A percentile compares a stretch with the other conserved stretches of the same genome.
These are phyloP conservation scores for Ophiosphaerella herpotricha DNA, from an alignment of 2,329 filamentous ascomycete species.

Conservation along the genomic window DNA sequence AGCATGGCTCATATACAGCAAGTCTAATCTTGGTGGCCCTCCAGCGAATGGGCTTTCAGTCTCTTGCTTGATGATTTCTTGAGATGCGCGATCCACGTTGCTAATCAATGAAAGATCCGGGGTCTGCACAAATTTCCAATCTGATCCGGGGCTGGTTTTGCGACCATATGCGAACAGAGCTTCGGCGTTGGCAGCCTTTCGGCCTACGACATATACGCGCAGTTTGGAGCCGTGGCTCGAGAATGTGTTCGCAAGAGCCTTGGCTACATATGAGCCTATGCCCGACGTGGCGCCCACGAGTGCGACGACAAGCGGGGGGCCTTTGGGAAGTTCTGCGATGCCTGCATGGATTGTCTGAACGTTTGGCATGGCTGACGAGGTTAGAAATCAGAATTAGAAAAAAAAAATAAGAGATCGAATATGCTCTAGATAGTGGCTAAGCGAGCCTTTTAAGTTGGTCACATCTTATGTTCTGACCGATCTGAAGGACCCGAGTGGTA, in stretches of 20 bases:
- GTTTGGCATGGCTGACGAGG: slow-evolving; percentile 16
- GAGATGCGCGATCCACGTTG: slow-evolving; percentile 43
- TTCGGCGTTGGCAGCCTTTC: slow-evolving; percentile 38
- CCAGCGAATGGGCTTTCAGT: slow-evolving; percentile 18
- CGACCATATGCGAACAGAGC: slow-evolving; percentile 32
- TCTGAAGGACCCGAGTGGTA: too few relatives aligned
- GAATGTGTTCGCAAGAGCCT: slow-evolving; percentile 20
- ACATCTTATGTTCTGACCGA: too few relatives aligned
- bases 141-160: slow-evolving; percentile 32
- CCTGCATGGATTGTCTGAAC: slow-evolving; percentile 16
- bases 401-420: neutral
- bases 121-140: slow-evolving; percentile 42
- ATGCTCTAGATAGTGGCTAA: neutral
- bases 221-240: slow-evolving; percentile 27
- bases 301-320: slow-evolving; percentile 25
- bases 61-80: slow-evolving; percentile 34
- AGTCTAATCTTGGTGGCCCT: slow-evolving; percentile 37
- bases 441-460: neutral
- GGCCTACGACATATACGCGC: slow-evolving; percentile 51
- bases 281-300: slow-evolving; percentile 30
- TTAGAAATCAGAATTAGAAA: neutral
- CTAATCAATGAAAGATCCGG: slow-evolving; percentile 38
- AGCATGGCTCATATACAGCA: slow-evolving; percentile 40
- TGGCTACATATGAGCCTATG: slow-evolving; percentile 31
- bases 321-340: slow-evolving; percentile 20